Evolutionary conservation across 2,329 filamentous ascomycete genomes (phyloP), one percentile per base, ranked within the genome.

Genomic region (Colletotrichum sp.): DNA sequence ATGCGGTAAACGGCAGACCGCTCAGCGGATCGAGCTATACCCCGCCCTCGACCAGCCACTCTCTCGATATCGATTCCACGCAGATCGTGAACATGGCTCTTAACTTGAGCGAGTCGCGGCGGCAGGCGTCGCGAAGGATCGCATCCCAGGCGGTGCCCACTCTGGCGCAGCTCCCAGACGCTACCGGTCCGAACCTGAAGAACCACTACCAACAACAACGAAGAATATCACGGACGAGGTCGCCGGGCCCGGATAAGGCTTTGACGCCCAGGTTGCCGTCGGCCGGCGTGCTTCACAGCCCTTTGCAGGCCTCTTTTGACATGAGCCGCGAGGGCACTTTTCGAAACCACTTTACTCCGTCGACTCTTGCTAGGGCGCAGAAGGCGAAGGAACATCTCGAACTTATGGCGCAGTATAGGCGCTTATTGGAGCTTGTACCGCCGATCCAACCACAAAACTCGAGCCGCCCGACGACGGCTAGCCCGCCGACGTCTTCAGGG

Each of bases 51-150:
- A 36, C 77, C 78, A 61, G 78, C 82, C 16, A 69, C 24, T 79
- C 83, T 7, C 82, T 94, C 24, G 92, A 95, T 80, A 89, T 94
- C 75, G 96, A 98, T 81, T 94, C 96, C 9, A 92, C 94, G 6
- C 95, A 98, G 83, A 98, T 99, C 78, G 95, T 99, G 57, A 96
- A 96, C 81, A 94, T 99, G 91, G 96, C 96, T 2, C 86, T 99
- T 79, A 97, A 94, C 78, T 85, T 99, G 66, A 98, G 94, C 86
- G 95, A 98, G 84, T 95, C 93, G 81, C 92, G 92, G 78, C 92
- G 92, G 81, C 89, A 89, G 85, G 94, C 88, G 77, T 92, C 86
- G 83, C 91, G 87, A 84, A 90, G 87, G 84, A 92, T 82, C 83
- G 89, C 84, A 79, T 91, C 82, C 81, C 90, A 83, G 71, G 86